These are phyloP conservation scores for Pleurotus cornucopiae DNA, from an alignment of 768 basidiomycete genomes.

Conservation along the genomic window DNA sequence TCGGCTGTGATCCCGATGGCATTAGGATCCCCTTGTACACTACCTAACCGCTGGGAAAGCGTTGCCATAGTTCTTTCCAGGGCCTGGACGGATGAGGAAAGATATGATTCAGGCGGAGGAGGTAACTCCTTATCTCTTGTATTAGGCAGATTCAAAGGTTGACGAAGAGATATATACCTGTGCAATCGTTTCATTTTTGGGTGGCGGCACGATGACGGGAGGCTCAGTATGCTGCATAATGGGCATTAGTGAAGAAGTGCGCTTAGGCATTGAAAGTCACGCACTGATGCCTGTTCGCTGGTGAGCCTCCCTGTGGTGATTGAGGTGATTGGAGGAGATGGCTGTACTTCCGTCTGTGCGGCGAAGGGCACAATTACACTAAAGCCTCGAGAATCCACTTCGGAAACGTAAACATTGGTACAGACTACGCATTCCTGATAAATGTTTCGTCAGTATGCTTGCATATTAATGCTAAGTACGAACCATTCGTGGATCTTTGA, in stretches of 20 bases:
- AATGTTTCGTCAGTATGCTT: conserved; percentile 21
- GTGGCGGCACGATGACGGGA: no score
- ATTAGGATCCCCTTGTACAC: conserved; percentile 35
- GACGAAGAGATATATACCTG: no score
- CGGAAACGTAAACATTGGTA: conserved; percentile 51
- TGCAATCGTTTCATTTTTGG: no score
- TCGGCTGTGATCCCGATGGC: conserved; percentile 61
- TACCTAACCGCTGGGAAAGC: conserved; percentile 47
- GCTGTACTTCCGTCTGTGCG: no score
- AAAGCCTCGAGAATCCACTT: conserved; percentile 46
- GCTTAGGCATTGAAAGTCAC: no score
- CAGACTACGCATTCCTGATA: conserved; percentile 78
- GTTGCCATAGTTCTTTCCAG: conserved; percentile 49
- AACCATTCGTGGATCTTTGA: conserved; percentile 66
- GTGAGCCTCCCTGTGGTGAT: no score
- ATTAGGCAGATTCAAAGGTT: no score
- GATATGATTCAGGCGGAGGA: neutral
- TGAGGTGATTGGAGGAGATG: no score
- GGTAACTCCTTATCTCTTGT: neutral
- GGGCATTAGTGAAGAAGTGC: no score
- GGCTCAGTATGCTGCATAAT: no score
- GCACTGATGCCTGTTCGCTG: no score
- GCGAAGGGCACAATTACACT: conserved; percentile 35
- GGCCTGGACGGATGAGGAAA: conserved; percentile 37
- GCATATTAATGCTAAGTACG: conserved; percentile 13